phyloP scores from a whole-genome alignment of 2,329 filamentous ascomycete species.

The Colletotrichum incanum region DNA sequence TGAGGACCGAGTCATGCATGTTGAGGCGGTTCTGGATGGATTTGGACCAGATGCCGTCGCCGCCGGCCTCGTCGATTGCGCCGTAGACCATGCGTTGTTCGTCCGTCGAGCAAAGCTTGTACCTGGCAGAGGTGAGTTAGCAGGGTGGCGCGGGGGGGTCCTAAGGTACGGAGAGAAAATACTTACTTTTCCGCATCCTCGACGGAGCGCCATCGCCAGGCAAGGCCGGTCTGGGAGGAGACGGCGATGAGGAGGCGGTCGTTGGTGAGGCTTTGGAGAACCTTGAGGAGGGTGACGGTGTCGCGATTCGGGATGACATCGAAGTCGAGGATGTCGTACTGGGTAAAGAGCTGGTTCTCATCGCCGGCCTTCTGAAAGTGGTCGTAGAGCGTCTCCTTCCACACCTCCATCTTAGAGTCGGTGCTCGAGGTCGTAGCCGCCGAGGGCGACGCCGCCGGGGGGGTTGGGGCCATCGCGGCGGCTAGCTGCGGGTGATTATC shows the following conservation, averaged over 20 bases:
- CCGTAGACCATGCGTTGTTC: constrained; percentile 90
- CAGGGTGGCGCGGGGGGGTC: not conserved
- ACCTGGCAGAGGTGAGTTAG: constrained; percentile 57
- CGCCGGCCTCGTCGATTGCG: constrained; percentile 87
- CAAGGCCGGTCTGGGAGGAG: constrained; percentile 59
- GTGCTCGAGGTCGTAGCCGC: constrained; percentile 42
- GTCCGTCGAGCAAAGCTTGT: constrained; percentile 74
- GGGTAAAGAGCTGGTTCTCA: constrained; percentile 67
- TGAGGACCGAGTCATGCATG: constrained; percentile 87
- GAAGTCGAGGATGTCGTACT: constrained; percentile 71
- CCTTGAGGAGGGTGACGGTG: constrained; percentile 67
- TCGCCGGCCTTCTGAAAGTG: constrained; percentile 66
- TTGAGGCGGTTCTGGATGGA: constrained; percentile 85
- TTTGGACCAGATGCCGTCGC: constrained; percentile 92
- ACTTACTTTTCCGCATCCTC: constrained; percentile 75
- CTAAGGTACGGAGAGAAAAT: not conserved
- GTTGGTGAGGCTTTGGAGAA: constrained; percentile 71
- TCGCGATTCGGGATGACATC: constrained; percentile 72
- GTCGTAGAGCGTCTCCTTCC: constrained; percentile 72
- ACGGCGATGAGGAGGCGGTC: constrained; percentile 73
- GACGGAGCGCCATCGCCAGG: constrained; percentile 72
- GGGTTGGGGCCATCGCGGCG: constrained; percentile 35
- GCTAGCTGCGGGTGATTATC: not conserved
- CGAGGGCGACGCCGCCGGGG: constrained; percentile 35
- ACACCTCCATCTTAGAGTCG: constrained; percentile 63